A percentile compares a stretch with the other conserved stretches of the same genome.
phyloP scores from a whole-genome alignment of 2,329 filamentous ascomycete species.

The Boeremia lycopersici region DNA sequence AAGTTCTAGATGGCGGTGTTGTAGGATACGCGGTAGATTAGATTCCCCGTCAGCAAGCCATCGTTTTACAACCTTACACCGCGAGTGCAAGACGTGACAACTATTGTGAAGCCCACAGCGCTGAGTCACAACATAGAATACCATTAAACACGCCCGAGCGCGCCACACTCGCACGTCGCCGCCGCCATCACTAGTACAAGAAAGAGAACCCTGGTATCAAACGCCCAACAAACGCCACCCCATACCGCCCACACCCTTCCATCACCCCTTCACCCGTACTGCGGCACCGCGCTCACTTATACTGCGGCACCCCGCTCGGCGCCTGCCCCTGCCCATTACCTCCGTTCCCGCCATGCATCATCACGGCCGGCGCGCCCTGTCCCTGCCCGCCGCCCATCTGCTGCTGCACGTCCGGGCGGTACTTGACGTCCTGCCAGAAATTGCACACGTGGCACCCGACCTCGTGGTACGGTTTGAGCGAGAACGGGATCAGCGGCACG shows the following conservation, averaged over 20 bases:
- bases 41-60: constrained; percentile 15
- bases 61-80: background rate
- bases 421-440: constrained; percentile 68
- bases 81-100: too few species aligned
- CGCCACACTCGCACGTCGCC: too few species aligned
- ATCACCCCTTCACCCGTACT: background rate
- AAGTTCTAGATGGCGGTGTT: constrained; percentile 59
- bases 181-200: too few species aligned
- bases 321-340: background rate
- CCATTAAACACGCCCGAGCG: too few species aligned
- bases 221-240: too few species aligned
- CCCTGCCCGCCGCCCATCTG: constrained; percentile 26
- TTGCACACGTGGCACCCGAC: constrained; percentile 77
- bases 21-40: constrained; percentile 31
- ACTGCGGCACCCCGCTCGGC: constrained; percentile 32
- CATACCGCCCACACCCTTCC: background rate
- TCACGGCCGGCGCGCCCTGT: constrained; percentile 22
- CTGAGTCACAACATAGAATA: too few species aligned
- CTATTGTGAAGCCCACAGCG: too few species aligned
- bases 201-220: too few species aligned
- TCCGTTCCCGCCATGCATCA: constrained; percentile 32
- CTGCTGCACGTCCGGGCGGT: constrained; percentile 45
- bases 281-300: constrained; percentile 26
- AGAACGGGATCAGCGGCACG: constrained; percentile 74
- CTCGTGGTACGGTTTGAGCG: constrained; percentile 62